Evolutionary conservation across 1,139 yeast genomes (phyloP), one percentile per base, ranked within the genome.

Genomic region (Hanseniaspora uvarum): DNA sequence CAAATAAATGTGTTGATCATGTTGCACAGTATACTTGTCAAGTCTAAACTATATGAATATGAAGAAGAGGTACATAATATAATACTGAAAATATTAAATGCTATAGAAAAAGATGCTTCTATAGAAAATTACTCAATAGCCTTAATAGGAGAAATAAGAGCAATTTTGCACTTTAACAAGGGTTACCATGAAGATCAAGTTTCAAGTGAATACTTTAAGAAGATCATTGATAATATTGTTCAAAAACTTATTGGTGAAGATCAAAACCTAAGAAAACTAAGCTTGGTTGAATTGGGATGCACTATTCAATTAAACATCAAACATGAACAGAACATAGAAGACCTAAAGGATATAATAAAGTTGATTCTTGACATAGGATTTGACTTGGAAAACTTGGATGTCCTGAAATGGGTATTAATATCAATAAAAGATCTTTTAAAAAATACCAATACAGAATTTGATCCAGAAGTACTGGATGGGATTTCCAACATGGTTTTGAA

Each of bases 1-100:
- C 68, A 75, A 7, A 72, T 83, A 3, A 88, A 88, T 62, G 67
- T 78, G 0, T 70, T 86, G 1, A 72, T 83, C 28, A 83, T 88
- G 0, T 62, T 88, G 3, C 79, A 81, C 62, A 81, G 83, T 7
- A 68, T 80, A 1, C 58, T 63, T 21, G 54, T 59, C 2, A 28
- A 30, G n/a, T 39, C 31, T 1, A n/a, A 14, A 2, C 14, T 28
- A 11, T 11, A 18, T 6, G 28, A 31, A 3, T 44, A 11, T 44
- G 46, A 44, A 2, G 26, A 30, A 12, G 46, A 44, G 19, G 46
- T 44, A 1, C 19, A 18, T 7, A 21, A 3, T 6, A 14, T 44
- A 11, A 8, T 44, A 1, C 5, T 44, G 26, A 44, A 23, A 31
- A 19, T 44, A 2, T 31, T 44, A 21, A 19, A 21, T 44, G 28